Base-by-base conservation (phyloP, 352 stramenopile genomes). In the Achlya hypogyna region DNA sequence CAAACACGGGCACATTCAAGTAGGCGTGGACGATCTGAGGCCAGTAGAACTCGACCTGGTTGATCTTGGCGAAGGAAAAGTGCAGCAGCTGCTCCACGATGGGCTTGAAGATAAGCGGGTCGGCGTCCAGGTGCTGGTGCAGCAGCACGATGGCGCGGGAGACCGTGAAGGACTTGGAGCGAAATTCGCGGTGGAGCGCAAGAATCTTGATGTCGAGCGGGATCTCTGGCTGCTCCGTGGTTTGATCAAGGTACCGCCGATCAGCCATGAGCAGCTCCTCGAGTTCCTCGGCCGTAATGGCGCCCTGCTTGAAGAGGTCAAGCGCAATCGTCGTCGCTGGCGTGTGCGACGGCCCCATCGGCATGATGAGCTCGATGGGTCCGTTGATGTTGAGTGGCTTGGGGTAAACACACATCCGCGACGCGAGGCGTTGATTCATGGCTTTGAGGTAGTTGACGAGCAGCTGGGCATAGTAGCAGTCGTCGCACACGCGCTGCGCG, bases 31-130 rank as follows among this genome's bases (percentile, higher is more conserved):
- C 79, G 34, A 96, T 90, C 74, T 96, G 88, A 20, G 86, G 87
- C 82, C 86, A 95, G 69, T 95, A 96, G 65, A 96, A 96, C 69
- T 96, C 88, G 49, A 96, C 83, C 72, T 96, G 82, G 65, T 94
- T 94, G 70, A 96, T 93, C 25, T 86, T 78, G 28, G 84, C 89
- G 38, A 93, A 93, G 43, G 85, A 92, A 66, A 93, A 93, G 34
- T 93, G 79, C 5, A 91, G 71, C 56, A 95, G 54, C 28, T 86
- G 87, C 62, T 93, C 84, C 51, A 93, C 81, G 42, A 93, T 91
- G 34, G 85, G 86, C 71, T 95, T 93, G 71, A 94, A 94, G 5
- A 94, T 53, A 34, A 94, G 70, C 28, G 87, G 84, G 51, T 92
- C 85, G 68, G 80, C 92, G 63, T 96, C 84, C 65, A 94, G 70